A percentile compares a stretch with the other conserved stretches of the same genome.
These are phyloP conservation scores for Hymenoscyphus albidus DNA, from an alignment of 2,329 filamentous ascomycete species.

Conservation along the genomic window DNA sequence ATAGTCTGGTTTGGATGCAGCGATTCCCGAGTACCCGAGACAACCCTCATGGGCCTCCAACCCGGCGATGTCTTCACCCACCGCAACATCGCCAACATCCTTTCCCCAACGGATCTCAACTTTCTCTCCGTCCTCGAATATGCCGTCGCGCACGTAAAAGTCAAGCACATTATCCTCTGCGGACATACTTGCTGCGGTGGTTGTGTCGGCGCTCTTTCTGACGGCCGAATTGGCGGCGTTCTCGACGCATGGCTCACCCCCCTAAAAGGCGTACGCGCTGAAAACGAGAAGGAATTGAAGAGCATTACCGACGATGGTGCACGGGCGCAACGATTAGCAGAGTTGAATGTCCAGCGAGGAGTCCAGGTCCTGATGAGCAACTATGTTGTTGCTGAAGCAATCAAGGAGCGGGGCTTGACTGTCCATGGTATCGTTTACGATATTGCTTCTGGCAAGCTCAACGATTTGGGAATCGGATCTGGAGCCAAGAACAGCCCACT, in stretches of 20 bases:
- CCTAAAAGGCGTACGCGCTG: constrained; percentile 42
- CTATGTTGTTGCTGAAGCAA: constrained; percentile 64
- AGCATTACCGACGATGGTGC: constrained; percentile 50
- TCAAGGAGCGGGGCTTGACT: constrained; percentile 64
- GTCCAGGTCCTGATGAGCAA: constrained; percentile 67
- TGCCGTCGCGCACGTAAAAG: constrained; percentile 67
- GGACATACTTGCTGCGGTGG: constrained; percentile 67
- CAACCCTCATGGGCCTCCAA: constrained; percentile 71
- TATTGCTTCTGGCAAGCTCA: constrained; percentile 46
- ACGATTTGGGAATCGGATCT: constrained; percentile 45
- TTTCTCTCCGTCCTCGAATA: constrained; percentile 74
- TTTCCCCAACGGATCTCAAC: constrained; percentile 71
- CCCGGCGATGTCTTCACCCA: constrained; percentile 86
- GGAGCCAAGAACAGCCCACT: constrained; percentile 19
- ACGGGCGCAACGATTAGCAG: constrained; percentile 60
- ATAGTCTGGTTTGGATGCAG: constrained; percentile 82
- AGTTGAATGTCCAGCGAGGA: constrained; percentile 71
- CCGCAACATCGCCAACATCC: constrained; percentile 85
- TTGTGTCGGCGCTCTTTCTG: constrained; percentile 54
- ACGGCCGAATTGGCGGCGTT: constrained; percentile 47
- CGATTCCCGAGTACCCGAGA: constrained; percentile 81
- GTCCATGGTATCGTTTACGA: constrained; percentile 80
- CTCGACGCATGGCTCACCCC: constrained; percentile 54
- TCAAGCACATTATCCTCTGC: constrained; percentile 67
- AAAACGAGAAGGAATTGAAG: constrained; percentile 53